Conservation (phyloP, 148 eudicot genomes). For the Camellia sinensis region DNA sequence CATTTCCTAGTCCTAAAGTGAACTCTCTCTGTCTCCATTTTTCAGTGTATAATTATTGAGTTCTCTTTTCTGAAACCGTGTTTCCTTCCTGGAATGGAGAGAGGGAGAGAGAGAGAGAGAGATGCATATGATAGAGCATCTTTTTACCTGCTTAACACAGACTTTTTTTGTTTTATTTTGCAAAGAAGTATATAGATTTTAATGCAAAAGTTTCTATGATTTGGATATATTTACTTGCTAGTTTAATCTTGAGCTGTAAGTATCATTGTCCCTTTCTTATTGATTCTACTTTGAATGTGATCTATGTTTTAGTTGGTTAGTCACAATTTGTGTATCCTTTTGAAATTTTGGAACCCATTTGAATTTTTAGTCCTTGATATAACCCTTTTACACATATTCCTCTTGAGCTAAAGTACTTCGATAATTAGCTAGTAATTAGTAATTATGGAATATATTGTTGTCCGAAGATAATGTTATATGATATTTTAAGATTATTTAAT, state of each 20-base stretch:
- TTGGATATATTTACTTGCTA: background rate
- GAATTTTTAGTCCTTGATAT: background rate
- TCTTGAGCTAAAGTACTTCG: no score
- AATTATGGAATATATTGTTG: no score
- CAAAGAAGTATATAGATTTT: background rate
- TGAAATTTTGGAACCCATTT: background rate
- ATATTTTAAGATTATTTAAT: no score
- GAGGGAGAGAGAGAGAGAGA: slow-evolving; percentile 1
- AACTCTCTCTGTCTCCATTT: background rate
- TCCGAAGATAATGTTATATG: no score
- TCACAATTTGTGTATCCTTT: background rate
- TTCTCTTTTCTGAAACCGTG: slow-evolving; percentile 3
- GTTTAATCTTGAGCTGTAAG: background rate
- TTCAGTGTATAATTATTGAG: background rate
- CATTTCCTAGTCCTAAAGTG: background rate
- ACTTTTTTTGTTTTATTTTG: no score
- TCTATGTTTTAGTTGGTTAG: background rate
- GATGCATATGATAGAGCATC: background rate
- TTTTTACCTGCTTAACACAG: background rate
- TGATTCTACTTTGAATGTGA: background rate
- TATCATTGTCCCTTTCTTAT: background rate
- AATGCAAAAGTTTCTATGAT: background rate
- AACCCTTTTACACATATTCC: background rate
- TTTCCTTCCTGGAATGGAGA: background rate
- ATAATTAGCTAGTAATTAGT: no score